phyloP scores from a whole-genome alignment of 2,329 filamentous ascomycete genomes.

The Alternaria arbusti region DNA sequence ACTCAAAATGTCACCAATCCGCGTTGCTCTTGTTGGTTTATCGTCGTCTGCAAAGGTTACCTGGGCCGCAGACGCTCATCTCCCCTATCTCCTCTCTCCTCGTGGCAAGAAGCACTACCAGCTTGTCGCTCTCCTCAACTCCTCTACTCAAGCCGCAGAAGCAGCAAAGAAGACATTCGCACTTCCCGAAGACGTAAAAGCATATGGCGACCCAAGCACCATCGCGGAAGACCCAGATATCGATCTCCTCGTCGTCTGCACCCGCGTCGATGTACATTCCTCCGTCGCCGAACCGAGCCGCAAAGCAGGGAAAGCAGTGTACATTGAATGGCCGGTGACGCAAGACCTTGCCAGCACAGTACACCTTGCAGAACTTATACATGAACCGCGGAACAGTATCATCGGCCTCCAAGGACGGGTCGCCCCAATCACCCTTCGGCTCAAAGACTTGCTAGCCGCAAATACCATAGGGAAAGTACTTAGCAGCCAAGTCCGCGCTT shows the following conservation, averaged over 20 bases:
- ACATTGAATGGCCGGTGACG: conserved; percentile 59
- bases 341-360: conserved; percentile 45
- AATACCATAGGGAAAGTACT: conserved; percentile 52
- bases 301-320: conserved; percentile 60
- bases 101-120: conserved; percentile 46
- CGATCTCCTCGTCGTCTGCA: conserved; percentile 58
- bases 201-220: conserved; percentile 52
- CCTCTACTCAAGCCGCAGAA: conserved; percentile 49
- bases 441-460: conserved; percentile 49
- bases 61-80: conserved; percentile 64
- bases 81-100: conserved; percentile 63
- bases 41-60: conserved; percentile 59
- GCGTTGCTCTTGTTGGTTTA: conserved; percentile 65
- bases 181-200: conserved; percentile 48
- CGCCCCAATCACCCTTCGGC: conserved; percentile 44
- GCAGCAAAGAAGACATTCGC: conserved; percentile 50
- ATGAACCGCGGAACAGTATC: conserved; percentile 24
- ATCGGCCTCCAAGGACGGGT: conserved; percentile 56
- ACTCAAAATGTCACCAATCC: conserved; percentile 58
- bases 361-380: conserved; percentile 45
- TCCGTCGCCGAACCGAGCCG: conserved; percentile 55
- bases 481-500: conserved; percentile 28
- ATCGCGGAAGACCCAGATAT: conserved; percentile 48
- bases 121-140: conserved; percentile 57
- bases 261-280: conserved; percentile 62